phyloP scores from a whole-genome alignment of 192 early-diverging fungal species.

The Coemansia sp. region DNA sequence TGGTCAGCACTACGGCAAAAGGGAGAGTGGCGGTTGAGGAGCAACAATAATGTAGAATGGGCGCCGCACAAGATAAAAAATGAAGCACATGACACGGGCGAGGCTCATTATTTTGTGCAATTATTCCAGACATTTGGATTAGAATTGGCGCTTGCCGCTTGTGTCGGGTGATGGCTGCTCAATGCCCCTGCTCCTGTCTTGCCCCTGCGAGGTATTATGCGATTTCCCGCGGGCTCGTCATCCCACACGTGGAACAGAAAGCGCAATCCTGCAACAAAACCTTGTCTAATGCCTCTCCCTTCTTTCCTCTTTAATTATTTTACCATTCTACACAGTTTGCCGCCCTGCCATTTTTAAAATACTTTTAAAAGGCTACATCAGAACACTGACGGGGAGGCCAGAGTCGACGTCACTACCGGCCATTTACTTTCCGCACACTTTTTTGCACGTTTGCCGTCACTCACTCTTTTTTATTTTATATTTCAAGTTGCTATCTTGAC shows the following conservation, averaged over 20 bases:
- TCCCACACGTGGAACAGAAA: slow-evolving; percentile 3
- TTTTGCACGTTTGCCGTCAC: background rate
- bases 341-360: background rate
- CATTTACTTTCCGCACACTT: too few species aligned
- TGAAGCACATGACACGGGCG: background rate
- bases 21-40: background rate
- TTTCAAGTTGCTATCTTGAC: background rate
- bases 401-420: too few species aligned
- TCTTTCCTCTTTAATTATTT: background rate
- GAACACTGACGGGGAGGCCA: too few species aligned
- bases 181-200: slow-evolving; percentile 1
- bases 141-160: background rate
- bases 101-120: background rate
- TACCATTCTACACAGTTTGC: background rate
- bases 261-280: background rate
- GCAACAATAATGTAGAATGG: background rate
- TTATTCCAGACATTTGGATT: background rate
- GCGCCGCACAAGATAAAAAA: background rate
- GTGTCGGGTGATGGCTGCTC: background rate
- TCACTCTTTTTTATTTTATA: background rate
- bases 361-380: too few species aligned
- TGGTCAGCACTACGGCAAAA: background rate
- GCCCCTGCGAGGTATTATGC: background rate
- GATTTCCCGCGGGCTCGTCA: background rate
- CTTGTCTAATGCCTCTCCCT: background rate